Conservation (phyloP, 371 early-diverging fungal species). For the Mucor plumbeus region DNA sequence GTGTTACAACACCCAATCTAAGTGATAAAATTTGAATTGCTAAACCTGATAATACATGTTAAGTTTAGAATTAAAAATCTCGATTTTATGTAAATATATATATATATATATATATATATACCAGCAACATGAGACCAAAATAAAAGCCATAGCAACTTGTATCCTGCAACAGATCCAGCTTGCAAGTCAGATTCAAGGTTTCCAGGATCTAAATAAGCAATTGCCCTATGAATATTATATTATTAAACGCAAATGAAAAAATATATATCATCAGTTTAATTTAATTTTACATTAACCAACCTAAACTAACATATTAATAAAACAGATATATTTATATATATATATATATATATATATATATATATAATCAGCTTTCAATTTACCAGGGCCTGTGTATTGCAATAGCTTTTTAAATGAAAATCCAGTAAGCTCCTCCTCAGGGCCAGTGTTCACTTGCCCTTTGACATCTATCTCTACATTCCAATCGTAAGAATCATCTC, state of each 20-base stretch:
- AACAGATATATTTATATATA: too few species aligned
- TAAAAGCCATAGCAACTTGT: conserved; percentile 68
- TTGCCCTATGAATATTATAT: conserved; percentile 51
- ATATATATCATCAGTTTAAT: background rate
- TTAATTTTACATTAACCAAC: conserved; percentile 50
- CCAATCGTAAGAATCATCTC: conserved; percentile 11
- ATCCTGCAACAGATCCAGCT: conserved; percentile 69
- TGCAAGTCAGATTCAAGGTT: conserved; percentile 78
- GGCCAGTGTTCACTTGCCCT: conserved; percentile 43
- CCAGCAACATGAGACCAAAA: conserved; percentile 65
- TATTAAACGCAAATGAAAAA: background rate
- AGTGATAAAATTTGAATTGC: conserved; percentile 69
- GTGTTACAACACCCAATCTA: conserved; percentile 76
- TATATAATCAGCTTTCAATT: background rate
- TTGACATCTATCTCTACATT: conserved; percentile 32
- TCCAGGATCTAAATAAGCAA: conserved; percentile 79
- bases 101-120: background rate
- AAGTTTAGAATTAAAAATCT: too few species aligned
- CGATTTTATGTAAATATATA: too few species aligned
- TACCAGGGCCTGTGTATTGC: conserved; percentile 62
- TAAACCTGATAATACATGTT: conserved; percentile 44
- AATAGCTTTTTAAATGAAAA: conserved; percentile 54
- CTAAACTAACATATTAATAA: conserved; percentile 21
- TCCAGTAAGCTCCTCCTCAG: conserved; percentile 16
- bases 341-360: too few species aligned